Conservation (phyloP, 495 filamentous ascomycete species). For the Daldinia vernicosa region DNA sequence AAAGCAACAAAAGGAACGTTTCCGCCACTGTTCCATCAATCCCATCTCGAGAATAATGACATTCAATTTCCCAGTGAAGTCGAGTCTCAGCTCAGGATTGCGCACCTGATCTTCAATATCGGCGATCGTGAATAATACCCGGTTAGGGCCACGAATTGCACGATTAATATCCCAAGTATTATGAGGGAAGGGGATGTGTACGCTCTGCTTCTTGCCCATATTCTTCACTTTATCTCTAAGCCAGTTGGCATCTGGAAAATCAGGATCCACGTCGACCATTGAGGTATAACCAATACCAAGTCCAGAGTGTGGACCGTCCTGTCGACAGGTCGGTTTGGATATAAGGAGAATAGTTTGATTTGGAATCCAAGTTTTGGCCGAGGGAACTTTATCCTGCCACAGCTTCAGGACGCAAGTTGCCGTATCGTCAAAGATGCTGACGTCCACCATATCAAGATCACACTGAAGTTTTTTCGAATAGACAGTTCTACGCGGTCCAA, state of each 20-base stretch:
- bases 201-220: constrained; percentile 61
- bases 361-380: constrained; percentile 61
- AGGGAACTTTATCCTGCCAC: constrained; percentile 60
- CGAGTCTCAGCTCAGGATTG: constrained; percentile 40
- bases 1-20: constrained; percentile 61
- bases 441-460: constrained; percentile 56
- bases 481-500: constrained; percentile 62
- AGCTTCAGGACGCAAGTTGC: constrained; percentile 61
- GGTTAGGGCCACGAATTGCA: constrained; percentile 53
- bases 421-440: constrained; percentile 70
- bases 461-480: constrained; percentile 55
- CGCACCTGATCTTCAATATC: constrained; percentile 68
- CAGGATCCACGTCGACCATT: constrained; percentile 67
- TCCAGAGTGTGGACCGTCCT: constrained; percentile 39
- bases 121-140: constrained; percentile 65
- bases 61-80: constrained; percentile 68
- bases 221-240: constrained; percentile 60
- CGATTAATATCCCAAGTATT: constrained; percentile 61
- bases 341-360: constrained; percentile 66
- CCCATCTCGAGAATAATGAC: constrained; percentile 64
- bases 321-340: constrained; percentile 58
- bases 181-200: constrained; percentile 62
- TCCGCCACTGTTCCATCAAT: constrained; percentile 55
- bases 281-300: constrained; percentile 58
- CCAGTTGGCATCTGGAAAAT: constrained; percentile 65